These are phyloP conservation scores for Colletotrichum coccodes DNA, from an alignment of 2,329 filamentous ascomycete species.

Conservation along the genomic window DNA sequence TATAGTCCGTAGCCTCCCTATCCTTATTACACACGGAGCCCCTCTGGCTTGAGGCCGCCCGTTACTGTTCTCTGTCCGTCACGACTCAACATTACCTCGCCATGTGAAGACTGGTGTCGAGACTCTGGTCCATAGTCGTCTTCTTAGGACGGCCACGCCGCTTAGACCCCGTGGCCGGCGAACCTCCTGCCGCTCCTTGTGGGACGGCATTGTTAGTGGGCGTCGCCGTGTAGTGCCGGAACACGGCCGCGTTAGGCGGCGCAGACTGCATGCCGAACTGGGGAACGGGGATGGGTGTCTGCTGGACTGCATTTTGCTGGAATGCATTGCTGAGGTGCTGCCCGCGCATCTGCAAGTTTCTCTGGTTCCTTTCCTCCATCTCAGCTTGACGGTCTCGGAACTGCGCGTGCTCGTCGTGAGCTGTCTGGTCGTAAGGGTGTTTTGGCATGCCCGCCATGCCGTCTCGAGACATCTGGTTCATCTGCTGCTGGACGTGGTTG, in stretches of 20 bases:
- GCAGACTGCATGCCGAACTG: conserved; percentile 34
- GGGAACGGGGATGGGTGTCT: conserved; percentile 34
- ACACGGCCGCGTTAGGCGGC: conserved; percentile 14
- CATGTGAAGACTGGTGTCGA: conserved; percentile 29
- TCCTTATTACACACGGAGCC: not conserved
- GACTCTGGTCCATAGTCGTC: conserved; percentile 21
- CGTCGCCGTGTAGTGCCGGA: conserved; percentile 31
- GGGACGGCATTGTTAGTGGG: conserved; percentile 13
- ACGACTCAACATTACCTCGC: not conserved
- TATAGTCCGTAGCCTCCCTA: not conserved
- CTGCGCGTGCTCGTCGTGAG: conserved; percentile 34
- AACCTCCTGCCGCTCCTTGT: conserved; percentile 10
- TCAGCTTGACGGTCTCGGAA: conserved; percentile 30
- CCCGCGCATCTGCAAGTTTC: conserved; percentile 26
- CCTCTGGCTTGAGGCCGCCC: not conserved
- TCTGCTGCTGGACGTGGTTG: conserved; percentile 23
- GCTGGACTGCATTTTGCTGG: conserved; percentile 30
- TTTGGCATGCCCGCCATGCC: conserved; percentile 26
- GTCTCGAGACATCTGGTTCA: conserved; percentile 32
- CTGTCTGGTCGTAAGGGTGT: conserved; percentile 32
- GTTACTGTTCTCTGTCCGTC: not conserved
- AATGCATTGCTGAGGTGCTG: conserved; percentile 31
- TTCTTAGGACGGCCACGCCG: conserved; percentile 34
- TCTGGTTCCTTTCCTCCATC: conserved; percentile 20
- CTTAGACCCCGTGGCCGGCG: conserved; percentile 21